Percentiles rank a stretch among this genome's conserved stretches.
Conservation (phyloP, 257 asterid genomes). For the Nicotiana noctiflora region DNA sequence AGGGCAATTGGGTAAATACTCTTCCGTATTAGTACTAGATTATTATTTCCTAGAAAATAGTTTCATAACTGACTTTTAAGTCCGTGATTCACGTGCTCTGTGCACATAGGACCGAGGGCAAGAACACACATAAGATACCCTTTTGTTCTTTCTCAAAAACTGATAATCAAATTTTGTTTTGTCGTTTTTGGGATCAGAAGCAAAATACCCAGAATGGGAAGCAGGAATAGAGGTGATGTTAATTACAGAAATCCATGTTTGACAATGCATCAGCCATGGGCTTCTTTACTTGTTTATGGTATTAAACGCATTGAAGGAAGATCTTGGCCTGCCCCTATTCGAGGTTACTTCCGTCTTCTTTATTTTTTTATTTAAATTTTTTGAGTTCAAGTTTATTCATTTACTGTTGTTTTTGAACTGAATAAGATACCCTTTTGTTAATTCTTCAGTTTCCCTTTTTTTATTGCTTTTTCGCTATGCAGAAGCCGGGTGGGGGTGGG, state of each 20-base stretch:
- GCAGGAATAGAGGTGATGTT: constrained; percentile 25
- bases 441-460: not conserved
- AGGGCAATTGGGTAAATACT: too few species aligned
- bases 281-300: constrained; percentile 82
- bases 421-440: not conserved
- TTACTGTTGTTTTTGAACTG: not conserved
- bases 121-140: too few species aligned
- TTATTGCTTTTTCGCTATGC: too few species aligned
- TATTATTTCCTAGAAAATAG: too few species aligned
- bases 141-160: not conserved
- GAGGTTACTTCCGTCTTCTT: constrained; percentile 29
- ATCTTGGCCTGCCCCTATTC: constrained; percentile 88
- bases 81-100: not conserved
- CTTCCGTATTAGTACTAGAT: too few species aligned
- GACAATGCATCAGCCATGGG: constrained; percentile 99
- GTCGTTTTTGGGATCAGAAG: not conserved
- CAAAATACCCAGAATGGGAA: constrained; percentile 31
- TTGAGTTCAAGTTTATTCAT: not conserved
- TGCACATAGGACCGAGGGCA: not conserved
- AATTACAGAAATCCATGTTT: constrained; percentile 80
- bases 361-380: not conserved
- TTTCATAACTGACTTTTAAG: too few species aligned
- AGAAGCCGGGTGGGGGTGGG: too few species aligned
- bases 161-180: not conserved
- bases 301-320: constrained; percentile 94